These are phyloP conservation scores for Alternaria alternata DNA, from an alignment of 2,329 filamentous ascomycete species.

Conservation along the genomic window DNA sequence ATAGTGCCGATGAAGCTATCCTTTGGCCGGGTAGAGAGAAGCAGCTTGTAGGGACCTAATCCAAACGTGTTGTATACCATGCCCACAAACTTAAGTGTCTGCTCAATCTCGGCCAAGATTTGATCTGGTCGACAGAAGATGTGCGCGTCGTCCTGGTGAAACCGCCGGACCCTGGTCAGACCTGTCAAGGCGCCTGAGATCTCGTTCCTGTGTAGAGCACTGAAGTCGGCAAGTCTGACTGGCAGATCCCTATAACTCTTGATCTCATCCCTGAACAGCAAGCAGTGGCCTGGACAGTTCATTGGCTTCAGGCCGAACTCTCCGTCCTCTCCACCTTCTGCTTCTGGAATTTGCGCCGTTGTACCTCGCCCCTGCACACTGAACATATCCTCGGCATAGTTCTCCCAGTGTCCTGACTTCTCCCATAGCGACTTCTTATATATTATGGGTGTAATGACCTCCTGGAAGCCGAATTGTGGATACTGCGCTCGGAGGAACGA, in stretches of 20 bases:
- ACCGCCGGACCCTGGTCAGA: conserved; percentile 82
- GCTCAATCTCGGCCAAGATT: conserved; percentile 76
- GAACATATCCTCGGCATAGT: conserved; percentile 94
- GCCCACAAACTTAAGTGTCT: conserved; percentile 76
- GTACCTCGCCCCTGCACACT: conserved; percentile 70
- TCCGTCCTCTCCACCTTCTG: conserved; percentile 66
- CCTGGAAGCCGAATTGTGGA: conserved; percentile 82
- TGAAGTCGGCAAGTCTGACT: conserved; percentile 86
- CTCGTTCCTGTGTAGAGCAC: conserved; percentile 86
- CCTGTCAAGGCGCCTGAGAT: conserved; percentile 82
- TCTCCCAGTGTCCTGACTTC: conserved; percentile 85
- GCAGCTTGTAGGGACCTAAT: conserved; percentile 76
- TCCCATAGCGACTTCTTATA: conserved; percentile 91
- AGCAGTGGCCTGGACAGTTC: conserved; percentile 90
- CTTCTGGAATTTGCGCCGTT: conserved; percentile 52
- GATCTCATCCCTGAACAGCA: conserved; percentile 78
- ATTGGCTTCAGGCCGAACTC: conserved; percentile 89
- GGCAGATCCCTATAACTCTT: conserved; percentile 83
- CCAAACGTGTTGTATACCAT: conserved; percentile 75
- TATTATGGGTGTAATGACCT: conserved; percentile 88
- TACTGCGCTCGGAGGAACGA: conserved; percentile 86
- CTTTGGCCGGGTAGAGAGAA: conserved; percentile 78
- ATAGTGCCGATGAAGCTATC: conserved; percentile 79
- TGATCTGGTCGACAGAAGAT: conserved; percentile 85
- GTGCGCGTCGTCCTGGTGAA: conserved; percentile 91